Conservation (phyloP, 495 filamentous ascomycete genomes). For the Talaromyces liani region DNA sequence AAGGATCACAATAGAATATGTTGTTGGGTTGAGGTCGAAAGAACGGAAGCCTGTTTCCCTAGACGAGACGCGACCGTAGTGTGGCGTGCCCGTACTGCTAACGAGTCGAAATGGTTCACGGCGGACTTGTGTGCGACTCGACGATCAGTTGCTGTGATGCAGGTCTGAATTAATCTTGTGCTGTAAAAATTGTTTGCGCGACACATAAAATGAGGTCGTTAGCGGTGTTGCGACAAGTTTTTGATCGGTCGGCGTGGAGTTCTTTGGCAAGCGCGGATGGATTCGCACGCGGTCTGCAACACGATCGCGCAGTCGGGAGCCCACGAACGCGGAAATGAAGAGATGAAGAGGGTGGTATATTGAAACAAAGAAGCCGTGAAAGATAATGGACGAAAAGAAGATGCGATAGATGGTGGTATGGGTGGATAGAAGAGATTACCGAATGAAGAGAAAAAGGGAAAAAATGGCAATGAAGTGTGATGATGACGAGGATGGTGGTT, state of each 20-base stretch:
- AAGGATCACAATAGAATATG: background rate
- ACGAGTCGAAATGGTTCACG: background rate
- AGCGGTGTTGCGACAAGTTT: background rate
- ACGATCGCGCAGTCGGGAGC: background rate
- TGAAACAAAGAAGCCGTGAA: background rate
- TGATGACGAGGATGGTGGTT: conserved; percentile 6
- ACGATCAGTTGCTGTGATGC: background rate
- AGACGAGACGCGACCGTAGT: background rate
- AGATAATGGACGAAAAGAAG: background rate
- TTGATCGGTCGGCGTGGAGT: background rate
- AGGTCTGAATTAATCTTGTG: background rate
- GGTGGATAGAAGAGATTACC: background rate
- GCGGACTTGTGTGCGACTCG: background rate
- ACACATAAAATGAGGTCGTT: background rate
- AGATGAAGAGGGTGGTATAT: background rate
- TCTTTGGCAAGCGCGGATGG: background rate
- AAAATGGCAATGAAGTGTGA: conserved; percentile 11
- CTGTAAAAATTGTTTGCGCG: background rate
- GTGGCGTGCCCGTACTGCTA: background rate
- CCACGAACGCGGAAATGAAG: background rate
- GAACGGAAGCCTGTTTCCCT: background rate
- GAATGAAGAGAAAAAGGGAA: conserved; percentile 11
- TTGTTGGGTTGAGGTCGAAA: background rate
- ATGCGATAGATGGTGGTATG: background rate
- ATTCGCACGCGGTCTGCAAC: background rate